Evolutionary conservation across 768 basidiomycete genomes (phyloP), one percentile per base, ranked within the genome.

Genomic region (Amanita thiersii): DNA sequence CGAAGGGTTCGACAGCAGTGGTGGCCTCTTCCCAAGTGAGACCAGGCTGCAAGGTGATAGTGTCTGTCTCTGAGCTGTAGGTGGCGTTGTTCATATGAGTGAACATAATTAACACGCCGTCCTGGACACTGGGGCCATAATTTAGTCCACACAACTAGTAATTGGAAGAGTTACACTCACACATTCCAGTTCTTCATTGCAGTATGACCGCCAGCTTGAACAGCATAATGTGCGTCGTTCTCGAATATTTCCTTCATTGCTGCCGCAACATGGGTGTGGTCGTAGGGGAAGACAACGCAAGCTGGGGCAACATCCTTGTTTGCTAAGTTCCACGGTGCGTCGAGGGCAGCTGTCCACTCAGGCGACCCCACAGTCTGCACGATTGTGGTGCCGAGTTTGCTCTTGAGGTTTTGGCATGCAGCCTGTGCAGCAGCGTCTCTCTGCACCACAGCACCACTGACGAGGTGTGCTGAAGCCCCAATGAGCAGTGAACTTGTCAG

Each of bases 181-280:
- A 52, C 65, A 52, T 70, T 67, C 65, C 66, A 70, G 10, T 63
- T 66, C n/a, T 47, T 54, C 63, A 65, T 66, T 5, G 56, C 66
- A 42, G 59, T 62, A 44, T 70, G 68, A 4, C 63, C 63, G 11
- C 66, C 68, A 5, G 65, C 60, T 47, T 64, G 65, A 3, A 70
- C 68, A 17, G 66, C 66, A 45, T 70, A 70, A 19, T 54, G 57
- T 19, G 61, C 52, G 30, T 57, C 57, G 24, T 55, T 43, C 5
- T 47, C 30, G 49, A 56, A 68, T 39, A 70, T 66, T 4, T 55
- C 58, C 9, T 44, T 45, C 67, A 69, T 69, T 2, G 64, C 58
- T 20, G 40, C 44, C 43, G 61, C 60, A 14, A 68, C 66, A 39
- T 70, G 54, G 7, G 40, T 20, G 5, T 58, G 47, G 20, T 49